Conservation (phyloP, 208 protist genomes). For the Trypanosoma scelopori region DNA sequence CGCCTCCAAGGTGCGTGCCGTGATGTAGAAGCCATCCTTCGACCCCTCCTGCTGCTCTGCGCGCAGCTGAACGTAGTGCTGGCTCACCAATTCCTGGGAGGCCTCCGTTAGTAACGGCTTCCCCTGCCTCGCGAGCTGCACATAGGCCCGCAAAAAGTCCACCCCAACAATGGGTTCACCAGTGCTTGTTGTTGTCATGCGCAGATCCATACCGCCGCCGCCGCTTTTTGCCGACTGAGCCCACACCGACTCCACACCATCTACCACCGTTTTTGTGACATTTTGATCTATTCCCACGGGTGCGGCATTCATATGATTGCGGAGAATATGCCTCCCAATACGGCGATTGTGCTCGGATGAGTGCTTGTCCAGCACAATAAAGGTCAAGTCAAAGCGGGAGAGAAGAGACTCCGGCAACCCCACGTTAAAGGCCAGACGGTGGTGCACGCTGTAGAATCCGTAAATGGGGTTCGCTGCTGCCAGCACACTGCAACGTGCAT, state of each 20-base stretch:
- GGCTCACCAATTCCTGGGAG: slow-evolving; percentile 83
- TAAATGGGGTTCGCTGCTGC: slow-evolving; percentile 99
- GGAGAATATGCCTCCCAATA: slow-evolving; percentile 96
- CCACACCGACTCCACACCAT: slow-evolving; percentile 56
- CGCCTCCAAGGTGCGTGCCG: slow-evolving; percentile 96
- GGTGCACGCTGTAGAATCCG: slow-evolving; percentile 96
- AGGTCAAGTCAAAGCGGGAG: slow-evolving; percentile 99
- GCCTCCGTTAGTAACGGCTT: slow-evolving; percentile 79
- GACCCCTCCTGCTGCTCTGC: slow-evolving; percentile 68
- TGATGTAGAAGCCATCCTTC: slow-evolving; percentile 90
- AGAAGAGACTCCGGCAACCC: slow-evolving; percentile 98
- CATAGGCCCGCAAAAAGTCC: slow-evolving; percentile 97
- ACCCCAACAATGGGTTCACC: slow-evolving; percentile 91
- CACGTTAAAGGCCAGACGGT: slow-evolving; percentile 95
- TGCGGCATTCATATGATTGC: slow-evolving; percentile 90
- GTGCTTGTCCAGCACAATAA: slow-evolving; percentile 98
- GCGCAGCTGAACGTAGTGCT: slow-evolving; percentile 92
- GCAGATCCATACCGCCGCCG: slow-evolving; percentile 46
- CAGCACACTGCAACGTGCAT: slow-evolving; percentile 98
- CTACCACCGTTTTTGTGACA: slow-evolving; percentile 64
- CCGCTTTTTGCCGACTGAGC: slow-evolving; percentile 28
- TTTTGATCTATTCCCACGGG: slow-evolving; percentile 57
- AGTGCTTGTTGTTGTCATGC: slow-evolving; percentile 82
- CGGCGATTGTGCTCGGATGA: slow-evolving; percentile 88
- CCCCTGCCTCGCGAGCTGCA: slow-evolving; percentile 89